Evolutionary conservation across 257 asterid genomes (phyloP).

Genomic region (Solanum chaucha): DNA sequence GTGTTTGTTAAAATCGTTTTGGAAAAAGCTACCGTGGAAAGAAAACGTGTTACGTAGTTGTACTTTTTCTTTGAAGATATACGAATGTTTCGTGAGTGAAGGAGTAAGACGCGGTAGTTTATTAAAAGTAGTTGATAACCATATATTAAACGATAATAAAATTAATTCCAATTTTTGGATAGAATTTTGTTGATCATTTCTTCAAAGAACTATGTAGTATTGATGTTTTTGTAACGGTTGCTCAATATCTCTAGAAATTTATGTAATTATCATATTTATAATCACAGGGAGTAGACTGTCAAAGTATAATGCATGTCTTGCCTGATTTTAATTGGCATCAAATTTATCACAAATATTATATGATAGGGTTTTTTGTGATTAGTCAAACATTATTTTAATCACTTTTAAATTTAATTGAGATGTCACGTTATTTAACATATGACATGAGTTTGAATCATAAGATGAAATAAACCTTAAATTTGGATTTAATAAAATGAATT

Average conservation of each 20-base stretch:
- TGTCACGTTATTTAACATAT: no score
- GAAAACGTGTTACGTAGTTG: not conserved
- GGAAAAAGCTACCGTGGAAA: no score
- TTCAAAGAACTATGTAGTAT: no score
- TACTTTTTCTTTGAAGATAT: not conserved
- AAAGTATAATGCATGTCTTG: not conserved
- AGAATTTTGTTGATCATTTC: not conserved
- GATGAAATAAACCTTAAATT: no score
- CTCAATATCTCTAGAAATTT: not conserved
- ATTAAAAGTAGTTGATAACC: not conserved
- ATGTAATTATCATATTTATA: no score
- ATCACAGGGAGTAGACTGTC: not conserved
- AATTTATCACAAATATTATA: not conserved
- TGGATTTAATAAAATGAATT: no score
- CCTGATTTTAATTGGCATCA: not conserved
- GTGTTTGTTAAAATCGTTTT: not conserved
- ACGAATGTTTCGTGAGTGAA: not conserved
- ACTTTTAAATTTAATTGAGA: no score
- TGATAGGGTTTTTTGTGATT: not conserved
- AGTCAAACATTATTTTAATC: no score
- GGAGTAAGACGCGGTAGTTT: not conserved
- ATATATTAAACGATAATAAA: no score
- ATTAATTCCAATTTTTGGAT: no score
- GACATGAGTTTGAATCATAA: not conserved
- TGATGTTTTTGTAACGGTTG: no score